These are phyloP conservation scores for Backusella tarrabulga DNA, from an alignment of 192 early-diverging fungal species.

Conservation along the genomic window DNA sequence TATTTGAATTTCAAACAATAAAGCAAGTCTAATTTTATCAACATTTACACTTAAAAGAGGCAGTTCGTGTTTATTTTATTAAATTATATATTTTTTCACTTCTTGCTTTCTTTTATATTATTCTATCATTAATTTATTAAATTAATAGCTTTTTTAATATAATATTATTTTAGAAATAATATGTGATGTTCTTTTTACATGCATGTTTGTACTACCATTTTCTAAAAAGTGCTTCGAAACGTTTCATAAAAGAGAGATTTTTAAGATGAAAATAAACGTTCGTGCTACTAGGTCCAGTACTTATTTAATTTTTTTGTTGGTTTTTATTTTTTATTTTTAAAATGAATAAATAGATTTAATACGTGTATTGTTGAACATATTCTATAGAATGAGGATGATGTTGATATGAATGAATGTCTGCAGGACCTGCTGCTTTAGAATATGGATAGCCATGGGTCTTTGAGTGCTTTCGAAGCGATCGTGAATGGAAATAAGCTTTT, in stretches of 20 bases:
- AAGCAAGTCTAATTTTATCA: background rate
- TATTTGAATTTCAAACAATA: background rate
- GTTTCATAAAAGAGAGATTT: too few relatives aligned
- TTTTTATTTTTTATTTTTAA: background rate
- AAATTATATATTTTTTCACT: too few relatives aligned
- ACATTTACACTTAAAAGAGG: background rate
- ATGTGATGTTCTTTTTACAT: too few relatives aligned
- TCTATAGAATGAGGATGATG: conserved; percentile 4
- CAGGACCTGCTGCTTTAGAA: conserved; percentile 10
- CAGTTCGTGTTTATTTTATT: too few relatives aligned
- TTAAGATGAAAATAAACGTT: too few relatives aligned
- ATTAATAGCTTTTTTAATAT: too few relatives aligned
- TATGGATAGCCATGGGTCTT: conserved; percentile 36
- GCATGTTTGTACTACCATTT: too few relatives aligned
- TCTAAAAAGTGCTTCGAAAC: too few relatives aligned
- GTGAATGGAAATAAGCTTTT: conserved; percentile 60
- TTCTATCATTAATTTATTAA: too few relatives aligned
- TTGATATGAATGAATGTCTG: background rate
- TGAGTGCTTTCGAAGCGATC: conserved; percentile 58
- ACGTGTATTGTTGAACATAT: background rate
- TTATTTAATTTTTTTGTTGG: background rate
- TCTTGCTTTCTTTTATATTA: too few relatives aligned
- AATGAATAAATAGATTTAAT: background rate
- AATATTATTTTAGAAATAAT: too few relatives aligned
- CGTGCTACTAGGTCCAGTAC: too few relatives aligned